These are phyloP conservation scores for Gnomoniopsis smithogilvyi DNA, from an alignment of 2,329 filamentous ascomycete genomes.

Conservation along the genomic window DNA sequence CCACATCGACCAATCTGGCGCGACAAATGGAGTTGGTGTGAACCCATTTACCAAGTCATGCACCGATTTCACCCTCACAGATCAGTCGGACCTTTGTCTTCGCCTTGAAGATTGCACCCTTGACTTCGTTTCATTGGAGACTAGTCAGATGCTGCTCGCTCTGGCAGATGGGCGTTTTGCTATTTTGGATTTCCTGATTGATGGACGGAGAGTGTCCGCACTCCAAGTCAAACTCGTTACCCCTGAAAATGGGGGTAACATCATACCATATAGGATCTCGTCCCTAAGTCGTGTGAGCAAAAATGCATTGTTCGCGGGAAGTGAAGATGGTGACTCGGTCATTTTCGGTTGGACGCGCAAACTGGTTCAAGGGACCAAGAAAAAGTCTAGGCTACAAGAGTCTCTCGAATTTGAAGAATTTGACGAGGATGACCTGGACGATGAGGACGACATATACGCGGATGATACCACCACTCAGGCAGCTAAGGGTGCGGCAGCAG, in stretches of 20 bases:
- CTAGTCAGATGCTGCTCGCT: conserved; percentile 80
- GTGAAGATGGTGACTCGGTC: conserved; percentile 76
- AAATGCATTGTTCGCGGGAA: conserved; percentile 77
- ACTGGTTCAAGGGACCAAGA: conserved; percentile 56
- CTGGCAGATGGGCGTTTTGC: conserved; percentile 72
- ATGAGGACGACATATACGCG: conserved; percentile 64
- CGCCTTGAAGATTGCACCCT: conserved; percentile 79
- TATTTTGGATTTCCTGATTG: conserved; percentile 77
- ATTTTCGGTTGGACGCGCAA: conserved; percentile 77
- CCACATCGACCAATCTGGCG: conserved; percentile 93
- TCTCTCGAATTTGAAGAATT: conserved; percentile 43
- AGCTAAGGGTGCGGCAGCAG: conserved; percentile 33
- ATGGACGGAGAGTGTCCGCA: conserved; percentile 87
- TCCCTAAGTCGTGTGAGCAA: conserved; percentile 68
- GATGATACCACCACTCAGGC: conserved; percentile 44
- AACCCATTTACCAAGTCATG: conserved; percentile 83
- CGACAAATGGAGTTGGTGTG: conserved; percentile 86
- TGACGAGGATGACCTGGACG: conserved; percentile 52
- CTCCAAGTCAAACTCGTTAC: conserved; percentile 68
- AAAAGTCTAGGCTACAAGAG: conserved; percentile 59
- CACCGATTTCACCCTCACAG: conserved; percentile 79
- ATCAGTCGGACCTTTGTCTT: conserved; percentile 78
- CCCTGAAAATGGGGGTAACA: conserved; percentile 57
- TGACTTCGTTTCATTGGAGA: conserved; percentile 71
- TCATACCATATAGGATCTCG: conserved; percentile 62